Evolutionary conservation across 1,139 yeast genomes (phyloP).

Genomic region (Saccharomycopsis crataegensis): DNA sequence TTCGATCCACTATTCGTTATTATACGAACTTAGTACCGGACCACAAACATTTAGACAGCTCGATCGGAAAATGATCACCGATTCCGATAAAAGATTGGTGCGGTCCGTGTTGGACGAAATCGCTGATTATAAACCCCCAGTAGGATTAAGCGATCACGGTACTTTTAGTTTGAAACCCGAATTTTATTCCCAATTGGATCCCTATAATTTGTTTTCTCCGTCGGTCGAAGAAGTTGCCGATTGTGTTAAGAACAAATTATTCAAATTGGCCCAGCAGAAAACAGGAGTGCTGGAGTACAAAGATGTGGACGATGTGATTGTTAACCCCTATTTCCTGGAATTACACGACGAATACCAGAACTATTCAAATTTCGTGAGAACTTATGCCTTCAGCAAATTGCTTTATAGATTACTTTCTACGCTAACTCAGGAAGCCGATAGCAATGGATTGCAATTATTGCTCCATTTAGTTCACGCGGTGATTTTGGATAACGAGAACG

Average conservation of each 20-base stretch:
- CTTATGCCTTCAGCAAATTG: slow-evolving; percentile 46
- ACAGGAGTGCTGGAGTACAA: slow-evolving; percentile 21
- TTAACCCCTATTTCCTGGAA: slow-evolving; percentile 35
- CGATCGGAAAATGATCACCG: slow-evolving; percentile 32
- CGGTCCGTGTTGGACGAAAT: slow-evolving; percentile 40
- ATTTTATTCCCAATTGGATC: slow-evolving; percentile 37
- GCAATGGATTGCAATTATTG: slow-evolving; percentile 43
- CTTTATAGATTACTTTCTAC: slow-evolving; percentile 47
- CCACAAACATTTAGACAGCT: slow-evolving; percentile 47
- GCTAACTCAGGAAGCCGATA: slow-evolving; percentile 30
- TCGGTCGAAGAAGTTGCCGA: slow-evolving; percentile 11
- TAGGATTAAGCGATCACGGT: slow-evolving; percentile 49
- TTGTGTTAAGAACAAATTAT: slow-evolving; percentile 32
- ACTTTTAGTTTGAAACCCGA: slow-evolving; percentile 42
- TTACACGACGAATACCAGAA: slow-evolving; percentile 9
- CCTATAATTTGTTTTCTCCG: slow-evolving; percentile 21
- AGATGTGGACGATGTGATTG: slow-evolving; percentile 37
- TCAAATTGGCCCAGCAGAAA: slow-evolving; percentile 30
- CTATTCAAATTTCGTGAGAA: slow-evolving; percentile 37
- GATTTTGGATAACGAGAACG: slow-evolving; percentile 44
- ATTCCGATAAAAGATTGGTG: slow-evolving; percentile 27
- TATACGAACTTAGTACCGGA: slow-evolving; percentile 43
- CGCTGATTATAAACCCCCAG: slow-evolving; percentile 45
- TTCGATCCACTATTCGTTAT: slow-evolving; percentile 33
- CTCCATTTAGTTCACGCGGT: slow-evolving; percentile 64